These are phyloP conservation scores for Spathaspora gorwiae DNA, from an alignment of 805 yeast genomes.

Conservation along the genomic window DNA sequence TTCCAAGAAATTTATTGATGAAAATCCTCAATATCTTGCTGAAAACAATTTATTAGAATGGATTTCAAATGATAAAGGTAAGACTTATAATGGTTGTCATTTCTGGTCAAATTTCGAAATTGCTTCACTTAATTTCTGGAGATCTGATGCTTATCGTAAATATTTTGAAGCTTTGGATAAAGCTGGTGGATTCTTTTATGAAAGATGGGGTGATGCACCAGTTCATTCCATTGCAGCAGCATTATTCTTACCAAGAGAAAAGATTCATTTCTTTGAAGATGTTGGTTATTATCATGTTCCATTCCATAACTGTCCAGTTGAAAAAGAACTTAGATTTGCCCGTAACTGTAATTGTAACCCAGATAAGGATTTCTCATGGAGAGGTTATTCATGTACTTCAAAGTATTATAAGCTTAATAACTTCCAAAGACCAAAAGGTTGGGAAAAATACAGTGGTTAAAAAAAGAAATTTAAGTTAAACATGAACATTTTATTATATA, in stretches of 20 bases:
- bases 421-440: constrained; percentile 59
- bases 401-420: constrained; percentile 55
- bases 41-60: constrained; percentile 64
- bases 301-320: constrained; percentile 75
- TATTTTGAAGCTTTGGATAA: constrained; percentile 70
- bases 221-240: constrained; percentile 85
- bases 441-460: constrained; percentile 56
- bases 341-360: constrained; percentile 74
- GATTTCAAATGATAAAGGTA: constrained; percentile 68
- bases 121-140: constrained; percentile 67
- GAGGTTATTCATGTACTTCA: constrained; percentile 66
- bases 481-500: neutral
- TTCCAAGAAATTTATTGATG: constrained; percentile 58
- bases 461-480: neutral
- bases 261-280: constrained; percentile 75
- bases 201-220: constrained; percentile 93
- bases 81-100: constrained; percentile 78
- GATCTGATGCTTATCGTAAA: constrained; percentile 61
- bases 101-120: constrained; percentile 89
- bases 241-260: constrained; percentile 61
- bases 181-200: constrained; percentile 84
- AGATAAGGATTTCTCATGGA: constrained; percentile 71
- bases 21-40: constrained; percentile 56
- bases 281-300: constrained; percentile 84
- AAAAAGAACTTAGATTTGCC: constrained; percentile 49